Conservation (phyloP, 805 yeast genomes). For the Starmera pachycereana region DNA sequence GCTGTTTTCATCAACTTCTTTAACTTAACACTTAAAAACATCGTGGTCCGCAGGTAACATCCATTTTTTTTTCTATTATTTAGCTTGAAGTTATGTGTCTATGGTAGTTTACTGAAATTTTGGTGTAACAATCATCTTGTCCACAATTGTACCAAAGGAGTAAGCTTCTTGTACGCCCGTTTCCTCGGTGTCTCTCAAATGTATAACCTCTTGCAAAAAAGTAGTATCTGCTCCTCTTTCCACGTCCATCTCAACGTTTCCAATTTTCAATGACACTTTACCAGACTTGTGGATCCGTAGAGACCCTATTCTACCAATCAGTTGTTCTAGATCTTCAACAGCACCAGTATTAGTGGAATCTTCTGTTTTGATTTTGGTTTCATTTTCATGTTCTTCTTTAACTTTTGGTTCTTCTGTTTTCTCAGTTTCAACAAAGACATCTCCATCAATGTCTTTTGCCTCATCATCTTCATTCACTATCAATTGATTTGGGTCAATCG, state of each 20-base stretch:
- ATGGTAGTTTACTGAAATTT: conserved; percentile 15
- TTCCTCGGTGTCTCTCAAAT: conserved; percentile 33
- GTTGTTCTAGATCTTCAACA: conserved; percentile 4
- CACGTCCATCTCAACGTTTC: conserved; percentile 59
- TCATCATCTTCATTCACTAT: conserved; percentile 1
- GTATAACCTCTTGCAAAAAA: conserved; percentile 65
- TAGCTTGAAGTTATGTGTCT: too few species aligned
- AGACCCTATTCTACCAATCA: conserved; percentile 58
- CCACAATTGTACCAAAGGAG: conserved; percentile 43
- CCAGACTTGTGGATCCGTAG: conserved; percentile 80
- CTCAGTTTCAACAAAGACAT: conserved; percentile 7
- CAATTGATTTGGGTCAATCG: conserved; percentile 6
- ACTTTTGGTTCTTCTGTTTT: conserved; percentile 6
- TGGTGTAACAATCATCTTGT: conserved; percentile 53
- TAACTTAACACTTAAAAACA: too few species aligned
- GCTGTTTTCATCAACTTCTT: too few species aligned
- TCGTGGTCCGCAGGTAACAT: too few species aligned
- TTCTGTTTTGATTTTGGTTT: conserved; percentile 7
- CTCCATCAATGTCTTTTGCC: conserved; percentile 10
- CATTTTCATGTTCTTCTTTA: conserved; percentile 6
- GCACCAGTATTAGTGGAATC: background rate
- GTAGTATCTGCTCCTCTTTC: conserved; percentile 59
- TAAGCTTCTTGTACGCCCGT: conserved; percentile 30
- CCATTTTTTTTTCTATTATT: too few species aligned
- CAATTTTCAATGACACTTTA: conserved; percentile 62